A percentile compares a stretch with the other conserved stretches of the same genome.
Conservation (phyloP, 208 protist genomes). For the Trypanosoma melophagium region DNA sequence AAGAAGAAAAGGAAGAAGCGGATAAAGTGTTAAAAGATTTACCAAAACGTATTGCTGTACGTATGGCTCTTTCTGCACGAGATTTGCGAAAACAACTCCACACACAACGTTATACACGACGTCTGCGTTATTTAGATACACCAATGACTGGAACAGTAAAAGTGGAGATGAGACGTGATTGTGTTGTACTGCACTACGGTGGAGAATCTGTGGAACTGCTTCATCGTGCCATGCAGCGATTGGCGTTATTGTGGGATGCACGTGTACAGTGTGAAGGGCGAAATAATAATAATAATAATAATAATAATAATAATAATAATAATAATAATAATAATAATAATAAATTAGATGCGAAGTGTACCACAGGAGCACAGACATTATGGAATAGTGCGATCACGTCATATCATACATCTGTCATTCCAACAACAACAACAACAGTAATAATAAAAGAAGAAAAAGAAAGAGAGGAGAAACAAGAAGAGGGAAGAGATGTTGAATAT, state of each 20-base stretch:
- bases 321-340: background rate
- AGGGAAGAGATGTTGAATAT: background rate
- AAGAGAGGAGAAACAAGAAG: too few relatives aligned
- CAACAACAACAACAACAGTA: too few relatives aligned
- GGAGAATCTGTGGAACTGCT: constrained; percentile 13
- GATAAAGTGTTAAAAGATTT: background rate
- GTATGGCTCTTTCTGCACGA: constrained; percentile 7
- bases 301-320: background rate
- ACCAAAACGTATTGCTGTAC: constrained; percentile 11
- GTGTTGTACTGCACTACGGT: constrained; percentile 11
- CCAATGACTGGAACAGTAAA: background rate
- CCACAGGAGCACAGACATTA: constrained; percentile 4
- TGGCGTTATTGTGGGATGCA: constrained; percentile 19
- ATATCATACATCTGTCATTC: too few relatives aligned
- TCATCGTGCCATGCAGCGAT: constrained; percentile 7
- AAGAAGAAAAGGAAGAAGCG: too few relatives aligned
- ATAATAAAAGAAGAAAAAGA: too few relatives aligned
- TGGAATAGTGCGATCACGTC: constrained; percentile 1
- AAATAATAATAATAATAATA: background rate
- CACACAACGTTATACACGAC: constrained; percentile 2
- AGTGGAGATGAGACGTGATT: constrained; percentile 8
- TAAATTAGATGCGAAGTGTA: background rate
- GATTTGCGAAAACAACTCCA: constrained; percentile 7
- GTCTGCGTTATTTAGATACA: background rate
- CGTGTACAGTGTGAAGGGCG: background rate